Evolutionary conservation across 495 filamentous ascomycete genomes (phyloP), one percentile per base, ranked within the genome.

Genomic region (Penicillium atrosanguineum): DNA sequence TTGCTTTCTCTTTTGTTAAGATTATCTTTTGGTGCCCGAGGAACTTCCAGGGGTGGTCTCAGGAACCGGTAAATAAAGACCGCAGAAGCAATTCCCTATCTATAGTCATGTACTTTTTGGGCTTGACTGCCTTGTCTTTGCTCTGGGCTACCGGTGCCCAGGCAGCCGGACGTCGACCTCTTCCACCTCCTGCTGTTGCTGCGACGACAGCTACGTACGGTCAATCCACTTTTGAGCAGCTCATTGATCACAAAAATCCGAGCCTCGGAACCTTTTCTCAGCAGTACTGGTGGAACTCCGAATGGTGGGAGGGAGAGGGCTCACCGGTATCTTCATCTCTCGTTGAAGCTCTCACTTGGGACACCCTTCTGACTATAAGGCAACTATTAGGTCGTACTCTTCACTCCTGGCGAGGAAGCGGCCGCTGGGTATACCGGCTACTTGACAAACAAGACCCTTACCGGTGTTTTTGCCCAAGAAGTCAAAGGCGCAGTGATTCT

Each of bases 391-490:
- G 65, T 82, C 41, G 71, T 84, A 23, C 58, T 85, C 1, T 79
- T 83, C 53, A 81, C 76, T 0, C 83, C 84, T 4, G 84, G 84
- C 54, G 85, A 88, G 62, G 67, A 69, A 55, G 63, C 69, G 19
- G 83, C 76, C 15, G 69, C 72, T 23, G 64, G 60, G 6, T 87
- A 60, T 43, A 50, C 46, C 1, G 76, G 69, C 3, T 83, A 80
- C 52, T 48, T 82, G 11, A 76, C 70, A 44, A 83, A 79, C 56
- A 60, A 62, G 19, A 74, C 76, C 7, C 60, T 83, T 15, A 72
- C 79, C 12, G 83, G 83, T 44, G 55, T 70, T 1, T 74, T 75
- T 44, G 82, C 81, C 6, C 66, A 81, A 61, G 73, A 77, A 50
- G 75, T 81, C 23, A 74, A 79, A 44, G 83, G 75, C 39, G 83